Percentiles rank a stretch among this genome's conserved stretches.
These are phyloP conservation scores for Hypoxylon sp. DNA, from an alignment of 2,329 filamentous ascomycete species.

Conservation along the genomic window DNA sequence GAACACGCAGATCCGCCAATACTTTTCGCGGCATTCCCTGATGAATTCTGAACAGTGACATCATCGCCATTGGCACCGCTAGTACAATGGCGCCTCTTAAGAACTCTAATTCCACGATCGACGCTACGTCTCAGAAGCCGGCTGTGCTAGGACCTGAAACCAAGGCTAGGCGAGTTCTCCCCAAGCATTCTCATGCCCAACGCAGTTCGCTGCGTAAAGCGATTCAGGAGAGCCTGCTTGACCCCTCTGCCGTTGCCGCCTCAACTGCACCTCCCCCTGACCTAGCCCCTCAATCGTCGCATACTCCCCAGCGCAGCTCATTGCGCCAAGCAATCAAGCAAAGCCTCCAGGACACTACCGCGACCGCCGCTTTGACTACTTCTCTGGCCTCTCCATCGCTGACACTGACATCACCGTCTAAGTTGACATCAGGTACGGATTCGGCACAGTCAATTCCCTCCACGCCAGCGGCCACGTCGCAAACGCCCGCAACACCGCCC, in stretches of 20 bases:
- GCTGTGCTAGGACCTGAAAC: neutral
- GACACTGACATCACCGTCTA: neutral
- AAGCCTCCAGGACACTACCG: constrained; percentile 4
- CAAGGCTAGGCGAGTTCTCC: constrained; percentile 6
- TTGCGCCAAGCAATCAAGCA: constrained; percentile 14
- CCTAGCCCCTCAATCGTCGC: no score
- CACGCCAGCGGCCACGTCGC: neutral
- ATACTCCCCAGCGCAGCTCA: constrained; percentile 1
- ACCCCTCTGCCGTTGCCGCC: neutral
- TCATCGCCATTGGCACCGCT: constrained; percentile 12
- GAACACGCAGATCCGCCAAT: neutral
- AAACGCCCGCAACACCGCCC: neutral
- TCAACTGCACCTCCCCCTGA: neutral
- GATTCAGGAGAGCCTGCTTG: constrained; percentile 30
- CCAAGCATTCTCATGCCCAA: constrained; percentile 26
- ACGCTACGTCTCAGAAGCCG: constrained; percentile 10
- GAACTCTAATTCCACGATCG: neutral
- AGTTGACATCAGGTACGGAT: neutral
- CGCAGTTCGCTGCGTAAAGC: constrained; percentile 44
- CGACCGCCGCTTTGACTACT: neutral
- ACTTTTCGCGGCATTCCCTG: neutral
- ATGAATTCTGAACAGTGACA: constrained; percentile 17
- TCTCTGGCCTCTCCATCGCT: neutral
- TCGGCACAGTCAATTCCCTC: neutral
- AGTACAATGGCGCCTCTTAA: constrained; percentile 26